Base-by-base conservation (phyloP, 2,329 filamentous ascomycete genomes). In the Monosporascus sp. region DNA sequence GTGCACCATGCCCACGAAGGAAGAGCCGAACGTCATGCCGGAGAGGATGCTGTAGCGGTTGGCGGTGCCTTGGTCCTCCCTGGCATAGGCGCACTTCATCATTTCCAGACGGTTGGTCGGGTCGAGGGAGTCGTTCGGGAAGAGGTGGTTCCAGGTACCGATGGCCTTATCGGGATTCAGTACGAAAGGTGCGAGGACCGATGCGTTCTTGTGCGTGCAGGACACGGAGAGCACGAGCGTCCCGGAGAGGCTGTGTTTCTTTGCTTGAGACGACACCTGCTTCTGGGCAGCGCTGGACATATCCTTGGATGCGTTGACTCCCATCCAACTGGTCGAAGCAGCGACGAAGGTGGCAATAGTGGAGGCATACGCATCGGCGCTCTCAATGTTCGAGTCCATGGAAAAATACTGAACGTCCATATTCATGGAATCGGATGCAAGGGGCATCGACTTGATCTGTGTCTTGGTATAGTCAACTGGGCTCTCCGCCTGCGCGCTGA, bases 391-490 rank as follows among this genome's bases (percentile, higher is more conserved):
- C 6, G 49, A 43, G 49, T 57, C 57, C 31, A 41, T 49, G 44
- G 57, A 55, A 37, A 58, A 58, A 28, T 55, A 58, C 48, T 57
- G 57, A 37, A 57, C 57, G 47, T 58, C 57, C 55, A 57, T 57
- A 17, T 57, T 58, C 22, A 58, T 57, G 38, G 55, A 55, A 49
- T 58, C 55, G 22, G 55, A 49, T 3, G 55, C 57, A 35, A 58
- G 52, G 3, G 57, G 57, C 44, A 58, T 51, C 22, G 55, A 48
- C 50, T 58, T 58, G 55, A 57, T 57, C 40, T 53, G 31, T n/a
- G 49, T 51, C 24, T 51, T 50, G 20, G 26, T 47, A 38, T 58
- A 57, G 52, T 58, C 57, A 18, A 58, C 57, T 5, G 55, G 57
- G 40, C 52, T 58, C 35, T 58, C 57, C 5, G 50, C 44, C 24